Base-by-base conservation (phyloP, 805 yeast species). In the Pichia paraexigua region DNA sequence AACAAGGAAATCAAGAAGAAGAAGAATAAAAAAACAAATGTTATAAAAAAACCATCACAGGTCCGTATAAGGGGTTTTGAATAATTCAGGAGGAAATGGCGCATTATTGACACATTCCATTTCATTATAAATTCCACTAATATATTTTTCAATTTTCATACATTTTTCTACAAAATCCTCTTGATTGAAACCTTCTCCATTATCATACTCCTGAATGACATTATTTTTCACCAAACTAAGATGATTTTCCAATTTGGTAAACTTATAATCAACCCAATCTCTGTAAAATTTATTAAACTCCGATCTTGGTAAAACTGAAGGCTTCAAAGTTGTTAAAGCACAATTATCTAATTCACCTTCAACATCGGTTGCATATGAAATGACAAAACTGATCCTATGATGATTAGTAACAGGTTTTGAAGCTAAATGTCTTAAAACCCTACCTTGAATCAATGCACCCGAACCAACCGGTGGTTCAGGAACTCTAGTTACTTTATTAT, bases 381-480 rank as follows among this genome's bases (percentile, higher is more conserved):
- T 60, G 5, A 66, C 69, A 37, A 60, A 53, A 13, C 68, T 60
- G 45, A 67, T 66, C 56, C 71, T 60, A 55, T 67, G 67, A 41
- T 64, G 63, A 46, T 66, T 65, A 22, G 66, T 56, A 41, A 60
- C 57, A 18, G 79, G 78, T 50, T 71, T 71, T 24, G 77, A 70
- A 11, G 79, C 80, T 52, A 76, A 65, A 54, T 76, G 79, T 55
- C 67, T 71, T 28, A 76, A 59, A 32, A 73, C 64, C 50, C 76
- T 65, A 11, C 78, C 79, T 59, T 75, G 79, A 44, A 75, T 63
- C n/a, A 75, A 63, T 20, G 75, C 68, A n/a, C 74, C 77, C 58
- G 70, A 69, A 7, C 79, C 79, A 49, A 63, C 58, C 45, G 68
- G 67, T 30, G 79, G 79, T 28, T 74, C 77, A 1, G 67, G 64